phyloP scores from a whole-genome alignment of 2,329 filamentous ascomycete species.

The Xylaria arbuscula region DNA sequence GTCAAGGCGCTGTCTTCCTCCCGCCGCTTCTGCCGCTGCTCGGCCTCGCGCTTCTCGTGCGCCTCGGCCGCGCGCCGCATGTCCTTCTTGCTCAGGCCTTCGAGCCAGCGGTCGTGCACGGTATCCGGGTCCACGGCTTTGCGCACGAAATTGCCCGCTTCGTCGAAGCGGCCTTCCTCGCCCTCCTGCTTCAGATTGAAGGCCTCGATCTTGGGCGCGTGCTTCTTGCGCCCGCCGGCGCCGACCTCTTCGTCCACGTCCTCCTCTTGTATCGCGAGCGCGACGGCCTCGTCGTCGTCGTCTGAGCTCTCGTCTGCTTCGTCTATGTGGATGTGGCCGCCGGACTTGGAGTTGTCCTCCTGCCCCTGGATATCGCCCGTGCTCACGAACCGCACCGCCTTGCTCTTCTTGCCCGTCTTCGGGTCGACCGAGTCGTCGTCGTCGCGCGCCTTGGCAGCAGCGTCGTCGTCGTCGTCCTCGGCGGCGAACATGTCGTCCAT shows the following conservation, averaged over 20 bases:
- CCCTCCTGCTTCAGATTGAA: constrained; percentile 94
- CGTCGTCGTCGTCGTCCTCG: constrained; percentile 62
- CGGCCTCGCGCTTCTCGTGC: constrained; percentile 84
- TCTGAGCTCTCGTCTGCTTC: constrained; percentile 67
- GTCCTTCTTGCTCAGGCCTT: constrained; percentile 92
- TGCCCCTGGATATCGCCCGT: constrained; percentile 79
- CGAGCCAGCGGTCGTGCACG: constrained; percentile 90
- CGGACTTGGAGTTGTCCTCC: constrained; percentile 77
- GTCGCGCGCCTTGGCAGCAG: too few relatives aligned
- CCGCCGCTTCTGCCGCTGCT: constrained; percentile 75
- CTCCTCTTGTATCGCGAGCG: constrained; percentile 79
- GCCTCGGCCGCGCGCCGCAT: constrained; percentile 89
- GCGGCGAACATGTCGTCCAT: constrained; percentile 90
- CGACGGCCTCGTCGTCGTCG: constrained; percentile 76
- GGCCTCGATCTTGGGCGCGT: constrained; percentile 93
- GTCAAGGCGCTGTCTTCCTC: constrained; percentile 80
- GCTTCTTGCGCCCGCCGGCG: constrained; percentile 87
- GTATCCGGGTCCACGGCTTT: constrained; percentile 91
- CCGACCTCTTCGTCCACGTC: constrained; percentile 90
- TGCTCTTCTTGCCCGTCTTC: constrained; percentile 67
- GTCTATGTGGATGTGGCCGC: constrained; percentile 74
- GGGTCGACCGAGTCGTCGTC: constrained; percentile 61
- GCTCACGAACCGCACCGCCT: constrained; percentile 71
- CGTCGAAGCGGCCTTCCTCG: constrained; percentile 93
- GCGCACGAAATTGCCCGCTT: constrained; percentile 88